Percentiles rank a stretch among this genome's conserved stretches.
Evolutionary conservation across 2,329 filamentous ascomycete genomes (phyloP).

Genomic region (Pseudogymnoascus sp.): DNA sequence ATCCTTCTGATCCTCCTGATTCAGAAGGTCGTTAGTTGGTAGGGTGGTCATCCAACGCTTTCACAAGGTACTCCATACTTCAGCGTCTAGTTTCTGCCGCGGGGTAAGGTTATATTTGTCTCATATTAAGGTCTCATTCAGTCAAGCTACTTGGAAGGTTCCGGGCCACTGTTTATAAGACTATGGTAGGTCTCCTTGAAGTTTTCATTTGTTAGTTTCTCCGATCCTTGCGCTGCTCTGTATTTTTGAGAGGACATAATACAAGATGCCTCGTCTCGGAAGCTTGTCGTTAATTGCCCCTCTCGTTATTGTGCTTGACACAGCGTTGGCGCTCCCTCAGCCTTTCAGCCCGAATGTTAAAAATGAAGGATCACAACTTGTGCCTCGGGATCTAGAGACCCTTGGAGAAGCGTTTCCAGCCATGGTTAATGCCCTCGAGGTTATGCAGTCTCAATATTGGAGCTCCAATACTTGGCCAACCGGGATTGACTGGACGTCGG

Average conservation of each 20-base stretch:
- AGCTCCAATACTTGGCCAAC: constrained; percentile 74
- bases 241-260: not conserved
- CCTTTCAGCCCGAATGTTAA: not conserved
- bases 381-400: constrained; percentile 12
- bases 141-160: not conserved
- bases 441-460: constrained; percentile 74
- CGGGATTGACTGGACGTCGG: constrained; percentile 89
- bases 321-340: not conserved
- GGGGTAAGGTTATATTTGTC: not conserved
- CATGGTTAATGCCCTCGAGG: constrained; percentile 52
- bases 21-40: not conserved
- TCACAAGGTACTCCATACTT: not conserved
- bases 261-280: not conserved
- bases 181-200: not conserved
- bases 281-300: not conserved
- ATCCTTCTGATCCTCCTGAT: not conserved
- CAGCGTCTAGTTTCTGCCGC: not conserved
- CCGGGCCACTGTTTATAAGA: not conserved
- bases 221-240: not conserved
- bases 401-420: constrained; percentile 16
- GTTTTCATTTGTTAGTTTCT: not conserved
- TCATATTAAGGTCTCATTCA: not conserved
- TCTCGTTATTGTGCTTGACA: not conserved
- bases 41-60: not conserved
- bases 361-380: not conserved